Conservation (phyloP, 352 stramenopile species). For the Phytophthora gonapodyides region DNA sequence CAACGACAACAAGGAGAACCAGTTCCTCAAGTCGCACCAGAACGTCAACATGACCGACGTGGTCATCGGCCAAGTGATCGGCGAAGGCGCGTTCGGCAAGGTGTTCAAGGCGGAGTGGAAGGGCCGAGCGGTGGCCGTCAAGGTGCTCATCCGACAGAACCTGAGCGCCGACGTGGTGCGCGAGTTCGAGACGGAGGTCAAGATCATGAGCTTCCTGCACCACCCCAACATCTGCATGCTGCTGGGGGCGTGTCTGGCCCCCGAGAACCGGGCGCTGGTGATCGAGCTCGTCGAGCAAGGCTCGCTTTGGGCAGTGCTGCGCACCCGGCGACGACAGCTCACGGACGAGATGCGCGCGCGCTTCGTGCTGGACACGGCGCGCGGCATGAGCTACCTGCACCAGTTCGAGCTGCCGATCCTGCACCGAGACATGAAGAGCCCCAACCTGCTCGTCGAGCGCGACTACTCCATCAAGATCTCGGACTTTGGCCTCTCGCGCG, state of each 20-base stretch:
- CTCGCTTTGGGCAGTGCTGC: conserved; percentile 94
- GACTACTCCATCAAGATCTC: conserved; percentile 91
- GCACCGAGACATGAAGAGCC: conserved; percentile 90
- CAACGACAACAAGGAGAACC: conserved; percentile 23
- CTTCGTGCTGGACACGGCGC: conserved; percentile 77
- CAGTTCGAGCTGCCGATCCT: conserved; percentile 86
- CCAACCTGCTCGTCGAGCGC: conserved; percentile 87
- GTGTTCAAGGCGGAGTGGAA: conserved; percentile 75
- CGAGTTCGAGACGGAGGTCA: conserved; percentile 82
- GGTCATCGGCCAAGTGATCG: conserved; percentile 58
- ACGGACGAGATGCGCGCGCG: conserved; percentile 49
- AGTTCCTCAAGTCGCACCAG: conserved; percentile 46
- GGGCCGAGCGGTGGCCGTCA: conserved; percentile 63
- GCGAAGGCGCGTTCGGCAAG: conserved; percentile 81
- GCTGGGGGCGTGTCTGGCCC: conserved; percentile 94
- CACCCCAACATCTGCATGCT: conserved; percentile 98
- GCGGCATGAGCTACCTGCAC: conserved; percentile 91
- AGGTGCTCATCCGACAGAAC: conserved; percentile 77
- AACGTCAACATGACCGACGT: conserved; percentile 73
- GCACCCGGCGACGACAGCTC: conserved; percentile 47
- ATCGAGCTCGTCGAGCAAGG: conserved; percentile 94
- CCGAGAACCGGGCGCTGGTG: conserved; percentile 94
- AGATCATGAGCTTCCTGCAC: conserved; percentile 90
- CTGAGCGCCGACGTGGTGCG: conserved; percentile 65
- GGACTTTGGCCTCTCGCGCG: conserved; percentile 91